Evolutionary conservation across 2,329 filamentous ascomycete genomes (phyloP), one percentile per base, ranked within the genome.

Genomic region (Exophiala spinifera): DNA sequence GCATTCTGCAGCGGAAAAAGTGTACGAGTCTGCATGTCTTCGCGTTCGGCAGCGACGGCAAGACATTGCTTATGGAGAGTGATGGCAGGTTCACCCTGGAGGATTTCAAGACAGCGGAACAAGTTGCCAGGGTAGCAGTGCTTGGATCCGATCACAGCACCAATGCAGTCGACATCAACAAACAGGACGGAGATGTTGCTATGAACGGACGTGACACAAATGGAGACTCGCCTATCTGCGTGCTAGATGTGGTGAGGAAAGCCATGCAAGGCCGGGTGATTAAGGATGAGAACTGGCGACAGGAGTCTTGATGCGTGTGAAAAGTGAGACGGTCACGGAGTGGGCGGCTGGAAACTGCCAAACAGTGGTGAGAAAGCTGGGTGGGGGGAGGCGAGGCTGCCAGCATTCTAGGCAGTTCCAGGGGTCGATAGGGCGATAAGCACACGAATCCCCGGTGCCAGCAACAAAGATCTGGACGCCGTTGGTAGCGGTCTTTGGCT

Each of bases 1-100:
- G 81, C 3, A 76, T 83, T 4, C 75, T 80, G 19, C 79, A 88
- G 56, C 77, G 85, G 43, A 77, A 83, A 60, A 72, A 74, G 43
- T 85, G 87, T 10, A 78, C 75, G 51, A 95, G 90, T 4, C 73
- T 89, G 19, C 92, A 96, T 68, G 89, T 88, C n/a, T 78, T 96
- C 54, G 87, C 85, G 4, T 95, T 94, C 68, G 86, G 86, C n/a
- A 84, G 85, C 1, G 76, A 83, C 48, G 82, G 86, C 7, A 84
- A 89, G 55, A 74, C 95, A 48, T 72, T 96, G 19, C 72, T 96
- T 39, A 85, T 82, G 31, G 88, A 96, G 72, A 95, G 90, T 65
- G 84, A 92, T 64, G 92, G 92, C 0, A 73, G 74, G 3, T 97
- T 96, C 67, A 82, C 83, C 44, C 76, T 88, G 61, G 78, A 83